Evolutionary conservation across 306 rosid species (phyloP), one percentile per base, ranked within the genome.

Genomic region (Quillaja saponaria): DNA sequence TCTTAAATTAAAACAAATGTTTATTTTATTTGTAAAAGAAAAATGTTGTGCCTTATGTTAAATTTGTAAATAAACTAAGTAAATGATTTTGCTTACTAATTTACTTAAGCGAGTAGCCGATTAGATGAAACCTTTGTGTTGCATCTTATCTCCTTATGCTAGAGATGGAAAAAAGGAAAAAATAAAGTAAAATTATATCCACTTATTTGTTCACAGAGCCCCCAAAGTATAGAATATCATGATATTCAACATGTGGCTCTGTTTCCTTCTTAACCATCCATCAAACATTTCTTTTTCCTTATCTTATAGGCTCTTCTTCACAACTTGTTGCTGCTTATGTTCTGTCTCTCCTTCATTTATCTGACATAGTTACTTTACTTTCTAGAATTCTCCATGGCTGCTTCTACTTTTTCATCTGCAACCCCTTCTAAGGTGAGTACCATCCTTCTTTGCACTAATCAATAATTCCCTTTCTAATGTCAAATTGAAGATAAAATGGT

Each of bases 371-470:
- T n/a, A n/a, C n/a, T 16, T 31, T 49, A 17, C 52, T 9, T 55
- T 51, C 49, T 11, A 10, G 35, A 31, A 6, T 10, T 47, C 61
- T 33, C 58, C 64, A 34, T 71, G 57, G 40, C 68, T 40, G 19
- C 68, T 20, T 55, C 34, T 19, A 64, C 50, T 39, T 53, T 55
- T 34, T 63, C 44, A 34, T 62, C 85, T 38, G 62, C 83, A 39
- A 68, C 84, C 34, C 64, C 81, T 34, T 77, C 81, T 16, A 78
- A 77, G 85, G 89, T 80, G 59, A 52, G 13, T 13, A 8, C 7
- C 21, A 55, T 55, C 17, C 11, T 21, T 2, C 56, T 25, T 3
- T 5, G 15, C 4, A 13, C n/a, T 13, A 31, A 37, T 7, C 19
- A 14, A 38, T 15, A 19, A 3, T 8, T 16, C 12, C 44, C 8